Percentiles rank a stretch among this genome's conserved stretches.
Conservation (phyloP, 768 basidiomycete species). For the Lactarius sp. region DNA sequence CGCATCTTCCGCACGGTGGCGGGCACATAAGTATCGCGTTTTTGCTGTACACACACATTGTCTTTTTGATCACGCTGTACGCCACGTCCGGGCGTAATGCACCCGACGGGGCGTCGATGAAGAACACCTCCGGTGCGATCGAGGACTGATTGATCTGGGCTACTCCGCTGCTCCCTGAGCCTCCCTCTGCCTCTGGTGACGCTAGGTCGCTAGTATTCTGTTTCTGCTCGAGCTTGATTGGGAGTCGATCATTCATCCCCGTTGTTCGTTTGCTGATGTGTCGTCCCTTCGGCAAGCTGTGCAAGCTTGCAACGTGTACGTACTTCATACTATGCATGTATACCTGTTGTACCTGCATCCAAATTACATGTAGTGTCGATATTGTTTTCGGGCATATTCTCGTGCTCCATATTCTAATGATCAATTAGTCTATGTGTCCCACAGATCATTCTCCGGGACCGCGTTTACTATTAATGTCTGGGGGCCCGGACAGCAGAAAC, state of each 20-base stretch:
- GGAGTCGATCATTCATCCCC: background rate
- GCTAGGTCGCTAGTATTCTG: background rate
- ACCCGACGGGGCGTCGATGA: constrained; percentile 22
- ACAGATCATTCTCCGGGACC: background rate
- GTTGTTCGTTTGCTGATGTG: background rate
- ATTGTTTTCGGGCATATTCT: background rate
- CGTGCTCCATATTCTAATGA: background rate
- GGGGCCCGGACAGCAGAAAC: background rate
- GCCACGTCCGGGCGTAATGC: constrained; percentile 57
- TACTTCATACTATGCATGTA: background rate
- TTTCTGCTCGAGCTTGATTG: background rate
- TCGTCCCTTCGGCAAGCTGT: background rate
- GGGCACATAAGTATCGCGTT: constrained; percentile 55
- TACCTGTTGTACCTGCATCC: background rate
- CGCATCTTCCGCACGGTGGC: background rate
- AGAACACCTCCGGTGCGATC: constrained; percentile 35
- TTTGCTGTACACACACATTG: constrained; percentile 65
- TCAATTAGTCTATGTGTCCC: background rate
- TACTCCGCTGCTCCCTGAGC: background rate
- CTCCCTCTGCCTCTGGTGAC: background rate
- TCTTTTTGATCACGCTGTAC: constrained; percentile 68
- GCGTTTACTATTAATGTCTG: background rate
- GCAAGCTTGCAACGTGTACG: background rate
- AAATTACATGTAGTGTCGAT: background rate
- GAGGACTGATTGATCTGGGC: constrained; percentile 21